Percentiles rank a stretch among this genome's conserved stretches.
These are phyloP conservation scores for Ustanciosporium gigantosporum DNA, from an alignment of 1,284 basidiomycete species.

Conservation along the genomic window DNA sequence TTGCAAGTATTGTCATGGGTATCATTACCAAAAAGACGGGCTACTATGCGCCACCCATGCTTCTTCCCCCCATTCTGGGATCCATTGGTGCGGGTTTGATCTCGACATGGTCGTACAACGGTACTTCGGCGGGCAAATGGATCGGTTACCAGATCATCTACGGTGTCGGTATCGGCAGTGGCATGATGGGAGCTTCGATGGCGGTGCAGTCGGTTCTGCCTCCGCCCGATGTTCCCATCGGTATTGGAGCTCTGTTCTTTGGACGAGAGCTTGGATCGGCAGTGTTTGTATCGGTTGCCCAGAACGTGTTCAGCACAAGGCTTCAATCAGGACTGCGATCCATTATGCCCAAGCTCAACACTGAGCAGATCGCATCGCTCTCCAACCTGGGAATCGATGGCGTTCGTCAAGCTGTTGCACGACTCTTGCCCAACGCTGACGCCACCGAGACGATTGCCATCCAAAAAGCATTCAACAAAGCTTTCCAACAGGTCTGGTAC, in stretches of 20 bases:
- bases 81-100: conserved; percentile 12
- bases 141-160: conserved; percentile 16
- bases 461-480: conserved; percentile 10
- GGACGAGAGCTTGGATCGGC: conserved; percentile 19
- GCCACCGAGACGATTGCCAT: no score
- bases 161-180: conserved; percentile 12
- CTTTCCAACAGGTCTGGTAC: conserved; percentile 16
- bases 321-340: conserved; percentile 5
- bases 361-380: conserved; percentile 3
- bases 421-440: conserved; percentile 1
- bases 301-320: conserved; percentile 7
- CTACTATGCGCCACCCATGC: conserved; percentile 11
- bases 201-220: conserved; percentile 18
- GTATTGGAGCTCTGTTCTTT: conserved; percentile 14
- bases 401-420: conserved; percentile 3
- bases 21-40: conserved; percentile 6
- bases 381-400: conserved; percentile 2
- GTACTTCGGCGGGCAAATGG: conserved; percentile 5
- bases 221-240: conserved; percentile 4
- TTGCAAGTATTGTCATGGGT: conserved; percentile 5
- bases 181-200: conserved; percentile 12
- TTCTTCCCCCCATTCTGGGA: conserved; percentile 8
- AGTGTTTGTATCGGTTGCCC: conserved; percentile 9
- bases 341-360: conserved; percentile 5
- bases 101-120: conserved; percentile 4